Conservation (phyloP, 352 stramenopile species). For the Phytophthora capsici region DNA sequence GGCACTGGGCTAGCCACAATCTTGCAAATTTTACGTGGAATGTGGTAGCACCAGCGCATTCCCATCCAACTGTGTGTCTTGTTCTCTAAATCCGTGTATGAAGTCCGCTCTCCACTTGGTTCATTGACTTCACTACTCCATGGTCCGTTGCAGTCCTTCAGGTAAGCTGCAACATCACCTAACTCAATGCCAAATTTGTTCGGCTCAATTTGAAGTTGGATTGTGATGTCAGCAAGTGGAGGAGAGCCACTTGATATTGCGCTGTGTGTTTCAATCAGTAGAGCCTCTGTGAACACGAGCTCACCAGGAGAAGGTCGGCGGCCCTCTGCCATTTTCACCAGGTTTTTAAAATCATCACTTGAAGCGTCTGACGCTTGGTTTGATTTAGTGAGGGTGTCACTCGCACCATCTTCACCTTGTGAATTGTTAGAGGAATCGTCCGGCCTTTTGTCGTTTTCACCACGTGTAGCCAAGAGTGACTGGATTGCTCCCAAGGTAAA, state of each 20-base stretch:
- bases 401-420: neutral
- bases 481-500: slow-evolving; percentile 44
- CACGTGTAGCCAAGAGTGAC: slow-evolving; percentile 26
- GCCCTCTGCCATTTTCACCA: slow-evolving; percentile 58
- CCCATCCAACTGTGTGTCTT: slow-evolving; percentile 77
- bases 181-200: slow-evolving; percentile 41
- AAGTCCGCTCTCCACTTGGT: slow-evolving; percentile 20
- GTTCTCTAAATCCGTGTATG: slow-evolving; percentile 42
- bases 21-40: slow-evolving; percentile 61
- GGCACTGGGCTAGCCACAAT: slow-evolving; percentile 67
- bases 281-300: slow-evolving; percentile 64
- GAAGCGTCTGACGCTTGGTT: neutral
- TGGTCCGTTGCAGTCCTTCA: slow-evolving; percentile 63
- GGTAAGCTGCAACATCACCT: slow-evolving; percentile 46
- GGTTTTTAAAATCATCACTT: slow-evolving; percentile 64
- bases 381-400: neutral
- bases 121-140: slow-evolving; percentile 47
- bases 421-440: slow-evolving; percentile 2
- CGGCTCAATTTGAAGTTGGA: slow-evolving; percentile 34
- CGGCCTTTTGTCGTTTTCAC: neutral
- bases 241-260: slow-evolving; percentile 12
- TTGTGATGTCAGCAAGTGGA: slow-evolving; percentile 12
- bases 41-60: slow-evolving; percentile 83
- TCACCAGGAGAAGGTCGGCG: slow-evolving; percentile 64
- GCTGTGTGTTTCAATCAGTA: slow-evolving; percentile 71